phyloP scores from a whole-genome alignment of 108 stramenopile genomes.

The Mayamaea pseudoterrestris region DNA sequence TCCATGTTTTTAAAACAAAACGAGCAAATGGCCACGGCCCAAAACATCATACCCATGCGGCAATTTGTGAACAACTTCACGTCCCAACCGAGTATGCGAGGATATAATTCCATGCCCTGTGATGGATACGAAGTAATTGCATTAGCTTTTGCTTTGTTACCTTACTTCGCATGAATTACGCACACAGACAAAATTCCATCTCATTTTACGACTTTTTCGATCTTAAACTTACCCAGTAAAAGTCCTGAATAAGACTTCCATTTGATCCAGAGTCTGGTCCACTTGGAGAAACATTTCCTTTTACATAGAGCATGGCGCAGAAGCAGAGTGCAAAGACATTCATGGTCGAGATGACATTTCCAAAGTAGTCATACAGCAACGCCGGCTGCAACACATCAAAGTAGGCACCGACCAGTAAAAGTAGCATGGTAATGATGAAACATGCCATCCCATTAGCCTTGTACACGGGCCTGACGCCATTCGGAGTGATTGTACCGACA shows the following conservation, averaged over 20 bases:
- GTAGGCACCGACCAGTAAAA: slow-evolving; percentile 18
- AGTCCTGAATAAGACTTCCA: slow-evolving; percentile 83
- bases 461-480: slow-evolving; percentile 64
- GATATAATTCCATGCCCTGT: slow-evolving; percentile 98
- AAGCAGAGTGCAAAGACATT: slow-evolving; percentile 90
- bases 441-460: slow-evolving; percentile 52
- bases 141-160: no score
- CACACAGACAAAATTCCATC: no score
- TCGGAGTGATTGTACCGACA: slow-evolving; percentile 40
- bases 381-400: slow-evolving; percentile 18
- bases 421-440: slow-evolving; percentile 44
- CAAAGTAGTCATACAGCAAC: slow-evolving; percentile 68
- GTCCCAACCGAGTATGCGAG: slow-evolving; percentile 88
- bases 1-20: slow-evolving; percentile 37
- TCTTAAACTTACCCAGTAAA: no score
- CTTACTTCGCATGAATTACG: no score
- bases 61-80: slow-evolving; percentile 97
- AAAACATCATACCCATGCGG: slow-evolving; percentile 96
- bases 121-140: no score
- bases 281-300: slow-evolving; percentile 79
- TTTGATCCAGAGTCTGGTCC: slow-evolving; percentile 83
- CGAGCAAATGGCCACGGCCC: slow-evolving; percentile 60
- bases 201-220: no score
- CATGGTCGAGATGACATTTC: slow-evolving; percentile 54
- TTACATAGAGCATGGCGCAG: slow-evolving; percentile 69